These are phyloP conservation scores for Monosporozyma servazzii DNA, from an alignment of 805 yeast genomes.

Conservation along the genomic window DNA sequence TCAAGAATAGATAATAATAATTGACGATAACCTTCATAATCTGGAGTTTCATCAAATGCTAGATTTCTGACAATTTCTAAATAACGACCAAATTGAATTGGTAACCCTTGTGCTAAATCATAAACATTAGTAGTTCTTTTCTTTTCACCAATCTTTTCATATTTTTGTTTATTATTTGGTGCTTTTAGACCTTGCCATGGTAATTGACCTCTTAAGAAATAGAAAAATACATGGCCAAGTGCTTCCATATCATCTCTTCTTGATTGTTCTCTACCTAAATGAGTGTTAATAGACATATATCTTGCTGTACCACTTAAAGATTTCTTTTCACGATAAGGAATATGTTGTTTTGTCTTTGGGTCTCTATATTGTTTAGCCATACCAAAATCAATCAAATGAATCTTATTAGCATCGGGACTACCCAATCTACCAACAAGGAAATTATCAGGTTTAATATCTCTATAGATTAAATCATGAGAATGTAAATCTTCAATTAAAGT, in stretches of 20 bases:
- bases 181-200: conserved; percentile 99
- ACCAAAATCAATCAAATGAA: conserved; percentile 92
- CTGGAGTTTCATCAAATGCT: conserved; percentile 90
- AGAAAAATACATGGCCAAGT: conserved; percentile 92
- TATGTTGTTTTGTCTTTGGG: conserved; percentile 90
- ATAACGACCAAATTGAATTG: conserved; percentile 88
- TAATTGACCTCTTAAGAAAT: conserved; percentile 84
- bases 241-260: conserved; percentile 96
- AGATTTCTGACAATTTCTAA: conserved; percentile 80
- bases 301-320: conserved; percentile 97
- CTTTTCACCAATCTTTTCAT: conserved; percentile 94
- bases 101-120: conserved; percentile 82
- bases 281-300: conserved; percentile 96
- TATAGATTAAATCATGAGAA: conserved; percentile 80
- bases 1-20: conserved; percentile 71
- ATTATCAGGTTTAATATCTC: conserved; percentile 97
- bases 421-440: conserved; percentile 87
- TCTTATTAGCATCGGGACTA: conserved; percentile 71
- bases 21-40: conserved; percentile 76
- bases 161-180: conserved; percentile 94
- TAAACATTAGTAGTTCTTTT: conserved; percentile 81
- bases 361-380: conserved; percentile 98
- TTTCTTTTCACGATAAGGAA: conserved; percentile 93
- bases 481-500: conserved; percentile 79
- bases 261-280: conserved; percentile 92